Percentiles rank a stretch among this genome's conserved stretches.
These are phyloP conservation scores for Fraxinus albicans DNA, from an alignment of 305 asterid species.

Conservation along the genomic window DNA sequence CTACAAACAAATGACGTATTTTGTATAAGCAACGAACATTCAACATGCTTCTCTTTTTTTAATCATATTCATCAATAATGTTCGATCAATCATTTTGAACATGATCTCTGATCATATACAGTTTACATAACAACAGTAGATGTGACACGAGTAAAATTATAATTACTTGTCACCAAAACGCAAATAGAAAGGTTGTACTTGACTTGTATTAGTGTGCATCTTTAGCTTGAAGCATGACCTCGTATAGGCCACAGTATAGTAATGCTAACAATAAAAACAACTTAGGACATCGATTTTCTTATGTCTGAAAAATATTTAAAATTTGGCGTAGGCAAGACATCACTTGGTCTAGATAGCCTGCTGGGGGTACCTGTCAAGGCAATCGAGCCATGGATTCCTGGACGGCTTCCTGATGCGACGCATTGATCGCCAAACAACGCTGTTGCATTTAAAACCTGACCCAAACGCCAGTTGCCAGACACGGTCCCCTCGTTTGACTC, in stretches of 20 bases:
- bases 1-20: background rate
- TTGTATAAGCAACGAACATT: background rate
- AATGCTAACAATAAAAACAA: background rate
- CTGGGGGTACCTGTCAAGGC: slow-evolving; percentile 54
- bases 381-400: slow-evolving; percentile 75
- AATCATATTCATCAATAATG: background rate
- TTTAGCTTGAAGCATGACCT: background rate
- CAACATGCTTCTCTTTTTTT: background rate
- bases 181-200: background rate
- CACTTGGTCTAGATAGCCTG: slow-evolving; percentile 22
- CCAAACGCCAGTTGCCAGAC: slow-evolving; percentile 90
- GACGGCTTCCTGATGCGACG: slow-evolving; percentile 39
- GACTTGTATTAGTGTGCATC: background rate
- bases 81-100: background rate
- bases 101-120: background rate
- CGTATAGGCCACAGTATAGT: background rate
- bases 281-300: background rate
- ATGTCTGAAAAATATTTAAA: background rate
- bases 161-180: background rate
- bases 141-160: background rate
- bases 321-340: background rate
- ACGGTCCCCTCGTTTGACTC: slow-evolving; percentile 64
- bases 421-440: slow-evolving; percentile 82
- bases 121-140: background rate
- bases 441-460: slow-evolving; percentile 91